Evolutionary conservation across 108 stramenopile genomes (phyloP).

Genomic region (Skeletonema potamos): DNA sequence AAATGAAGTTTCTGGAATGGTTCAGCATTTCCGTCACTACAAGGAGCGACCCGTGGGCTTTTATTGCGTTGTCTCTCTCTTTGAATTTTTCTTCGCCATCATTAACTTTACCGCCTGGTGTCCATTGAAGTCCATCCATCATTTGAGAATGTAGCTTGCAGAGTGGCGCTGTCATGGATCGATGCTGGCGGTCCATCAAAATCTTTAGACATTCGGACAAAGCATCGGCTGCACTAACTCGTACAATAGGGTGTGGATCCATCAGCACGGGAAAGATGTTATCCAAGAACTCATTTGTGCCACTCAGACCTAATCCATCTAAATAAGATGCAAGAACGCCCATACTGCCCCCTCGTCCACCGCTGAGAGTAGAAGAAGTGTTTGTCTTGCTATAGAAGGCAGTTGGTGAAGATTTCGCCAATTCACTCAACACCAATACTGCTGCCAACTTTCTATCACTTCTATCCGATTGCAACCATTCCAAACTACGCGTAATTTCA

Average conservation of each 20-base stretch:
- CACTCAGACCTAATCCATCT: conserved; percentile 46
- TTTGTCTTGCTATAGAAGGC: conserved; percentile 86
- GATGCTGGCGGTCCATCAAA: conserved; percentile 72
- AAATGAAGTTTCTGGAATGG: conserved; percentile 88
- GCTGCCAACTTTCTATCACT: conserved; percentile 88
- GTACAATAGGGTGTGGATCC: conserved; percentile 86
- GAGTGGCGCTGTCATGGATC: conserved; percentile 61
- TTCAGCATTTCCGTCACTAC: conserved; percentile 84
- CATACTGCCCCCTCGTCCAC: conserved; percentile 6
- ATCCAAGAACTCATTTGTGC: conserved; percentile 88
- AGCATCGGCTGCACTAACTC: conserved; percentile 92
- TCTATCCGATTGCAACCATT: conserved; percentile 88
- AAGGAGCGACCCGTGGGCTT: conserved; percentile 88
- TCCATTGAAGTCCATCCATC: conserved; percentile 64
- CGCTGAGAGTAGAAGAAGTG: conserved; percentile 40
- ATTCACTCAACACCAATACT: conserved; percentile 82
- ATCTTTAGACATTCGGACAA: conserved; percentile 80
- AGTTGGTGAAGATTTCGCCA: conserved; percentile 91
- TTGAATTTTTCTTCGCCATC: conserved; percentile 22
- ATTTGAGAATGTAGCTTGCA: conserved; percentile 73
- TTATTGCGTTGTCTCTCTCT: conserved; percentile 42
- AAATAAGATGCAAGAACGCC: conserved; percentile 16
- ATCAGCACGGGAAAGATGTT: conserved; percentile 79
- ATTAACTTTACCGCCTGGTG: not conserved
- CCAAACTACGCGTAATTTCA: conserved; percentile 87